Evolutionary conservation across 371 early-diverging fungal species (phyloP).

Genomic region (Actinomucor elegans): DNA sequence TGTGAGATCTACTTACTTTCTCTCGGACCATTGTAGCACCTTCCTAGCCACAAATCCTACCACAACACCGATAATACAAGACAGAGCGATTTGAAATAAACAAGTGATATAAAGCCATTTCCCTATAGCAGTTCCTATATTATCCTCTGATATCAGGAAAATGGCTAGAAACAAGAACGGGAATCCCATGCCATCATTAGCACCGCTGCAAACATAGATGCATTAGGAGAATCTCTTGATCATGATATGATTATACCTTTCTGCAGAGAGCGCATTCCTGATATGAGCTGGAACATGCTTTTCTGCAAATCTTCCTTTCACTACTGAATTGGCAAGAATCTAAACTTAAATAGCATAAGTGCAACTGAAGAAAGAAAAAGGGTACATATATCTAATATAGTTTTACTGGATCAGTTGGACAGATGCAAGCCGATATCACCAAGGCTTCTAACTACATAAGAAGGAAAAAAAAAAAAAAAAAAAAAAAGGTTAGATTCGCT

Average conservation of each 20-base stretch:
- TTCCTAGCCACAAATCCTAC: constrained; percentile 79
- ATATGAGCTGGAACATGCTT: constrained; percentile 85
- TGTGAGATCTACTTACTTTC: constrained; percentile 31
- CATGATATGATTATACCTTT: constrained; percentile 70
- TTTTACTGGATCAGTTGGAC: constrained; percentile 94
- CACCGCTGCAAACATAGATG: too few species aligned
- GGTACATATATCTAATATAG: too few species aligned
- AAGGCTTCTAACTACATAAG: constrained; percentile 62
- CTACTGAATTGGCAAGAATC: constrained; percentile 91
- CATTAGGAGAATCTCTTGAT: too few species aligned
- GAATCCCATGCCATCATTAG: constrained; percentile 85
- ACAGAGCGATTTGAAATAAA: constrained; percentile 76
- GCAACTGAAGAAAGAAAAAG: not conserved
- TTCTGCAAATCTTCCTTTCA: constrained; percentile 95
- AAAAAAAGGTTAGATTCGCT: too few species aligned
- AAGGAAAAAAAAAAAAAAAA: constrained; percentile 3
- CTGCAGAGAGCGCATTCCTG: constrained; percentile 88
- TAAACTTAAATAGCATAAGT: too few species aligned
- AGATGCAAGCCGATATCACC: constrained; percentile 87
- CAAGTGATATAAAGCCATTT: constrained; percentile 79
- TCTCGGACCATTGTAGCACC: constrained; percentile 72
- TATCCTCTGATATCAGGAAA: constrained; percentile 61
- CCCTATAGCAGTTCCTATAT: constrained; percentile 64
- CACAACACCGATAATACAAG: constrained; percentile 74
- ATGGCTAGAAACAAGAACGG: constrained; percentile 89